A percentile compares a stretch with the other conserved stretches of the same genome.
Evolutionary conservation across 2,329 filamentous ascomycete species (phyloP).

Genomic region (Apiospora marii): DNA sequence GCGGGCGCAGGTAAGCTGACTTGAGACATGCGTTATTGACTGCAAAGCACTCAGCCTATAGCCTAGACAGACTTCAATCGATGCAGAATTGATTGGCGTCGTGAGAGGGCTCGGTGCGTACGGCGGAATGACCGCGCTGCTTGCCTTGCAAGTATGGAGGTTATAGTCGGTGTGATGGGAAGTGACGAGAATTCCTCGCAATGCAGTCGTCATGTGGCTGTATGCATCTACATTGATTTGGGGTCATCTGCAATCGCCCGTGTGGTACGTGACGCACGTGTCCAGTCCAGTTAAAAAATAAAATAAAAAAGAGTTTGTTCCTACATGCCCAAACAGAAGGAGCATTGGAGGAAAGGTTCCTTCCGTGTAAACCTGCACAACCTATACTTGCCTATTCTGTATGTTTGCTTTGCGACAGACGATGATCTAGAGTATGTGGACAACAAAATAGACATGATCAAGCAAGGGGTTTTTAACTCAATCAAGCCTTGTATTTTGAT

Average conservation of each 20-base stretch:
- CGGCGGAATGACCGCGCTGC: background rate
- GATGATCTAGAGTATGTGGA: background rate
- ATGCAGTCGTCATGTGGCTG: background rate
- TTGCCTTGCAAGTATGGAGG: background rate
- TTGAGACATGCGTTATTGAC: background rate
- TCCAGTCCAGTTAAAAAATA: no score
- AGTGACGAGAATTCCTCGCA: background rate
- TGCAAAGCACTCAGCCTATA: background rate
- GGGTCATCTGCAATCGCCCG: background rate
- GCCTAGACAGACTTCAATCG: background rate
- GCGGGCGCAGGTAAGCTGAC: background rate
- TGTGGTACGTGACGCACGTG: background rate
- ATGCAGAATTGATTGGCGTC: background rate
- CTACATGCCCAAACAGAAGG: background rate
- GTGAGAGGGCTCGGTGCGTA: background rate
- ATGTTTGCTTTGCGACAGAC: background rate
- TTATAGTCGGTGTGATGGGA: background rate
- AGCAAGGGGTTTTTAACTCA: constrained; percentile 27
- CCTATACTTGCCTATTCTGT: no score
- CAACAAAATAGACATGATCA: background rate
- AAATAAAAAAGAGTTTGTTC: background rate
- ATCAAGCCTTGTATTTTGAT: constrained; percentile 28
- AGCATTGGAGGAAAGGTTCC: background rate
- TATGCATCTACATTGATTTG: background rate
- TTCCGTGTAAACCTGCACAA: background rate